Conservation (phyloP, 2,329 filamentous ascomycete genomes). For the Penicillium rolfsii region DNA sequence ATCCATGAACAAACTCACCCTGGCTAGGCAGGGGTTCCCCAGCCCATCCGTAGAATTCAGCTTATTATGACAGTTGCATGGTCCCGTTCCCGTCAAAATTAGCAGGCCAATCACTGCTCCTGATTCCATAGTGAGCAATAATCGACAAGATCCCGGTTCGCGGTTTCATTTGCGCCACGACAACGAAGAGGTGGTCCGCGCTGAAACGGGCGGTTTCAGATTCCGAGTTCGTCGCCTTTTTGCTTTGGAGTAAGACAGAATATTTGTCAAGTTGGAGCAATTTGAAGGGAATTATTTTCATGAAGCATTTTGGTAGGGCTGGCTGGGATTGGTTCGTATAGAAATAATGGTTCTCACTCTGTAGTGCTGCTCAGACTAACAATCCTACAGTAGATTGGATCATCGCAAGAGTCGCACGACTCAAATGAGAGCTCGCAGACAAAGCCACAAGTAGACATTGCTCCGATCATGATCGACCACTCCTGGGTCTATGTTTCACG, state of each 20-base stretch:
- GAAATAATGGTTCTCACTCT: background rate
- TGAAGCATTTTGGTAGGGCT: background rate
- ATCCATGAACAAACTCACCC: background rate
- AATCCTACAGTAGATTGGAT: background rate
- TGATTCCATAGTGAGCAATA: conserved; percentile 12
- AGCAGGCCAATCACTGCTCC: conserved; percentile 3
- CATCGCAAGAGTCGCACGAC: background rate
- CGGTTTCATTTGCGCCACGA: conserved; percentile 19
- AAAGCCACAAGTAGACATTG: background rate
- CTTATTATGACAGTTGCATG: conserved; percentile 1
- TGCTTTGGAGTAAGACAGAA: background rate
- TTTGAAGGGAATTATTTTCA: background rate
- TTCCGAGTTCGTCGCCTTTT: conserved; percentile 1
- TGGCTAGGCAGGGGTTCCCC: background rate
- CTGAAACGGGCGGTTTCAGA: conserved; percentile 16
- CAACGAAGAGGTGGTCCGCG: conserved; percentile 19
- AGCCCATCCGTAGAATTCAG: background rate
- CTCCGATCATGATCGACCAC: background rate
- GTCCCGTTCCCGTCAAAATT: conserved; percentile 15
- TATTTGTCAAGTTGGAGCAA: conserved; percentile 4
- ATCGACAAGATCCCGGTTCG: conserved; percentile 14
- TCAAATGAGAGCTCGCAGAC: background rate
- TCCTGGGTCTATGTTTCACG: background rate
- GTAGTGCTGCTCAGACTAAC: too few species aligned
- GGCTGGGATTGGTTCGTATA: background rate